These are phyloP conservation scores for Penicillium steckii DNA, from an alignment of 495 filamentous ascomycete species.

Conservation along the genomic window DNA sequence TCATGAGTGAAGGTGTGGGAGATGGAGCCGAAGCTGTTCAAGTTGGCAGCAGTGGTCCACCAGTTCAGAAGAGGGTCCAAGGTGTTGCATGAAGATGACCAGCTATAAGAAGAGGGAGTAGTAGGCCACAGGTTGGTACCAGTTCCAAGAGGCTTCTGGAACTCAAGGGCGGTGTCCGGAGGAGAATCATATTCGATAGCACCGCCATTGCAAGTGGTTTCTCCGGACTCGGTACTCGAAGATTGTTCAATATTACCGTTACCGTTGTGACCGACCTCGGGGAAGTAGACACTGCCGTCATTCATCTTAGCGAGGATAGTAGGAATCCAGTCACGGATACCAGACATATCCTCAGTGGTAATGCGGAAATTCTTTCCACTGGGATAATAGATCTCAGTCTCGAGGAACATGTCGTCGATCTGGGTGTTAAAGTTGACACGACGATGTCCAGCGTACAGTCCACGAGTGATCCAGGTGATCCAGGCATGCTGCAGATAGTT, in stretches of 20 bases:
- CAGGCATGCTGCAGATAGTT: slow-evolving; percentile 62
- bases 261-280: slow-evolving; percentile 61
- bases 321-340: slow-evolving; percentile 48
- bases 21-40: slow-evolving; percentile 52
- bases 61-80: slow-evolving; percentile 51
- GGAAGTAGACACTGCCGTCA: slow-evolving; percentile 51
- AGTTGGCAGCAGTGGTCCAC: slow-evolving; percentile 47
- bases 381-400: slow-evolving; percentile 53
- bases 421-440: slow-evolving; percentile 59
- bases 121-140: slow-evolving; percentile 55
- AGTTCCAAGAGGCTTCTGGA: slow-evolving; percentile 55
- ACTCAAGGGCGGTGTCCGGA: slow-evolving; percentile 53
- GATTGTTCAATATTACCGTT: slow-evolving; percentile 58
- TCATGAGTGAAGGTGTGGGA: slow-evolving; percentile 66
- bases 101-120: slow-evolving; percentile 44
- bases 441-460: slow-evolving; percentile 55
- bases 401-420: slow-evolving; percentile 64
- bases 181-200: slow-evolving; percentile 38
- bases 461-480: slow-evolving; percentile 61
- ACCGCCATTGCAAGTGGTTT: slow-evolving; percentile 29
- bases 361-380: slow-evolving; percentile 47
- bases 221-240: slow-evolving; percentile 35
- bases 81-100: slow-evolving; percentile 45
- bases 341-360: slow-evolving; percentile 46
- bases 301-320: slow-evolving; percentile 53